A percentile compares a stretch with the other conserved stretches of the same genome.
Evolutionary conservation across 805 yeast genomes (phyloP).

Genomic region (Ogataea polymorpha): DNA sequence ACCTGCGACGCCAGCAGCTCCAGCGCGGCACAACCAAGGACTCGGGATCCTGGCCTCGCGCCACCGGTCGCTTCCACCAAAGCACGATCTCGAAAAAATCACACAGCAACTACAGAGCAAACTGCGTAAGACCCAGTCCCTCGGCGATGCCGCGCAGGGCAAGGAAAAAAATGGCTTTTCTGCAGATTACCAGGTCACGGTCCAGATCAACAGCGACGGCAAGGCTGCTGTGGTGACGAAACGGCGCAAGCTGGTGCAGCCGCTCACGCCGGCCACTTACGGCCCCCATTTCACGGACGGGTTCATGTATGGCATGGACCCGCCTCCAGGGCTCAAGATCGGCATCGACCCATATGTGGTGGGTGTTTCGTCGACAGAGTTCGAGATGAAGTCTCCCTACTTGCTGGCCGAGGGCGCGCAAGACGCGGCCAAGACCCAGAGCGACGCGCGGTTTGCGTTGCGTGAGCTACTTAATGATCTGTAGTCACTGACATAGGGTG

Average conservation of each 20-base stretch:
- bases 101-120: slow-evolving; percentile 16
- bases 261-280: slow-evolving; percentile 14
- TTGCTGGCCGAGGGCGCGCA: slow-evolving; percentile 10
- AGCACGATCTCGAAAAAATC: slow-evolving; percentile 12
- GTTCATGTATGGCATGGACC: slow-evolving; percentile 9
- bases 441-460: slow-evolving; percentile 29
- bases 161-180: slow-evolving; percentile 6
- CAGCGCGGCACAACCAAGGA: slow-evolving; percentile 1
- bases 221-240: slow-evolving; percentile 30
- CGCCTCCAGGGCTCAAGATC: slow-evolving; percentile 24
- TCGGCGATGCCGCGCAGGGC: slow-evolving; percentile 1
- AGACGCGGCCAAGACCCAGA: slow-evolving; percentile 9
- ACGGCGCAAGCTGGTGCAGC: slow-evolving; percentile 14
- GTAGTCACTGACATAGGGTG: neutral
- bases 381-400: slow-evolving; percentile 20
- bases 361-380: slow-evolving; percentile 28
- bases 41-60: slow-evolving; percentile 8
- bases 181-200: slow-evolving; percentile 23
- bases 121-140: slow-evolving; percentile 11
- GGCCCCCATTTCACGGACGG: slow-evolving; percentile 14
- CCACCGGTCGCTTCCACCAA: slow-evolving; percentile 3
- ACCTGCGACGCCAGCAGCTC: neutral
- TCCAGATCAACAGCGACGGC: slow-evolving; percentile 26
- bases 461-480: slow-evolving; percentile 26
- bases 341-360: slow-evolving; percentile 31